Evolutionary conservation across 116 monocot genomes (phyloP), one percentile per base, ranked within the genome.

Genomic region (Trichopus zeylanicus): DNA sequence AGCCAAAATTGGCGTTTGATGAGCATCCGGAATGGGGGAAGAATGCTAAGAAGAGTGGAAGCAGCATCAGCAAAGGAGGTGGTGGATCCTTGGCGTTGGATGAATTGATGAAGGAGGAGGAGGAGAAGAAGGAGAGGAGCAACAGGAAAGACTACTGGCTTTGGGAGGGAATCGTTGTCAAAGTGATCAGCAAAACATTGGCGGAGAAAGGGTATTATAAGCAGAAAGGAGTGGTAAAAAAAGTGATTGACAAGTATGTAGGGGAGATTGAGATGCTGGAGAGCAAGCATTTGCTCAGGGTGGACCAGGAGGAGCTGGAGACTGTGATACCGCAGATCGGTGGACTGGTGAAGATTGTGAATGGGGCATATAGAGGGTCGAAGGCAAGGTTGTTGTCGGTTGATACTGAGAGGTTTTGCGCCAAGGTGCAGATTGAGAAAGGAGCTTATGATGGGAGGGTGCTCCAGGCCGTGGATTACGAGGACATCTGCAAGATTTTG

Each of bases 121-220:
- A 95, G 73, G 87, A 79, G 60, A 72, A 78, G 1, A 95, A 90
- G 76, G 95, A 95, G 72, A 70, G 75, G 68, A 90, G 68, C 48
- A 95, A 90, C 39, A 70, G 95, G 53, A 95, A 84, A 72, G 95
- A 90, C 65, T 95, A 87, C 46, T 95, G 90, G 95, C 70, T 95
- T 8, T 90, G 76, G 26, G 81, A 87, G 63, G 90, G 84, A 31
- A 87, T 95, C 54, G 79, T 90, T 34, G 95, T 95, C 26, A 95
- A 95, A 74, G 84, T 95, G 52, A 90, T 84, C 84, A 95, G 95
- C 74, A 89, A 81, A 75, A 69, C 81, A 0, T 39, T 90, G 51
- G 75, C 76, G 1, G 81, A 90, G 7, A 89, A 90, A 47, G 95
- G 95, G 22, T 95, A 95, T 27, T 95, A 87, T 60, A 95, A 95